Evolutionary conservation across 257 asterid species (phyloP).

Genomic region (Mitragyna speciosa): DNA sequence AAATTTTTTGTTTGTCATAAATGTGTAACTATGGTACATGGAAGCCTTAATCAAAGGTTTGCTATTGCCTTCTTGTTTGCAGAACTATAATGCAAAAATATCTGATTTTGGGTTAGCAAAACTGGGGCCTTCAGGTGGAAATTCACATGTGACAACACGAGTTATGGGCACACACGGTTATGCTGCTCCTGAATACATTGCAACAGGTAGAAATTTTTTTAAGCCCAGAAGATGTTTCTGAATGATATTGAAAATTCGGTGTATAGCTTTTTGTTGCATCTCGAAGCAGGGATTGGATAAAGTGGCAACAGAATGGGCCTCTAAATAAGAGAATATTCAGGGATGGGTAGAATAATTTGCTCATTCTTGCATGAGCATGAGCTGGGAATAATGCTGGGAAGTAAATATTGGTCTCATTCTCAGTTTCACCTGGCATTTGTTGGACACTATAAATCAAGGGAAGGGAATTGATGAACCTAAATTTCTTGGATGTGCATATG

Average conservation of each 20-base stretch:
- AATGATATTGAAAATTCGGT: background rate
- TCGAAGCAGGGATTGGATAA: background rate
- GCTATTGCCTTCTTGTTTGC: slow-evolving; percentile 18
- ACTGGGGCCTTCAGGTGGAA: slow-evolving; percentile 46
- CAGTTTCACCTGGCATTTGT: slow-evolving; percentile 2
- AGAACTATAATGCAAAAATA: slow-evolving; percentile 51
- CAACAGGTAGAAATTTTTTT: slow-evolving; percentile 36
- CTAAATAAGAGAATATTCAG: background rate
- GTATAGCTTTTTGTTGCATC: background rate
- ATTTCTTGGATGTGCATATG: background rate
- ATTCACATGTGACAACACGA: slow-evolving; percentile 52
- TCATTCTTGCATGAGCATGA: background rate
- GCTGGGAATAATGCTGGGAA: background rate
- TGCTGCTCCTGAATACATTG: slow-evolving; percentile 58
- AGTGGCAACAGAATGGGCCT: background rate
- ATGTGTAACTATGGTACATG: background rate
- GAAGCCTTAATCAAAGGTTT: background rate
- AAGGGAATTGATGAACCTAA: background rate
- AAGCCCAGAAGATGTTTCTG: background rate
- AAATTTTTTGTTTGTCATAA: background rate
- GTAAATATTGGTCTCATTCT: background rate
- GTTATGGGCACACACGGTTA: slow-evolving; percentile 53
- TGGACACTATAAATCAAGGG: background rate
- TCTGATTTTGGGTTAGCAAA: slow-evolving; percentile 53
- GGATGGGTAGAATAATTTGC: background rate